Evolutionary conservation across 345 rosid genomes (phyloP).

Genomic region (Citrus sp.): DNA sequence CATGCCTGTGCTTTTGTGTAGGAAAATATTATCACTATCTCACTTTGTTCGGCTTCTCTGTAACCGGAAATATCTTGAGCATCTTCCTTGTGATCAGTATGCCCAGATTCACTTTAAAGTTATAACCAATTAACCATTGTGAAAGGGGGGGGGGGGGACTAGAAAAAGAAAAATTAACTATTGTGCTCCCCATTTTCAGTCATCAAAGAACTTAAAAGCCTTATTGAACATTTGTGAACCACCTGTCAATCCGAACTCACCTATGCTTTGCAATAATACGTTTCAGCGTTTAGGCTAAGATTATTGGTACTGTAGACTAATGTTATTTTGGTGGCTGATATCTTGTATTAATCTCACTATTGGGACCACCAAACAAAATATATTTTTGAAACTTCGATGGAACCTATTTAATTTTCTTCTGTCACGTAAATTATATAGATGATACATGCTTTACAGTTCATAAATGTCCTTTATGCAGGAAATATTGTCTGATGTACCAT

Average conservation of each 20-base stretch:
- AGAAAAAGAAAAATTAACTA: not conserved
- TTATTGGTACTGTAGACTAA: not conserved
- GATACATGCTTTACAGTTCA: slow-evolving; percentile 5
- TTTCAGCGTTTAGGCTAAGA: not conserved
- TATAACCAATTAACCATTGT: not conserved
- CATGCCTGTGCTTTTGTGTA: not conserved
- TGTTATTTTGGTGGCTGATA: not conserved
- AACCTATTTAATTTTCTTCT: not conserved
- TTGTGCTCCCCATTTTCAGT: not conserved
- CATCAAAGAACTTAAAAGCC: not conserved
- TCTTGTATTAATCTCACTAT: not conserved
- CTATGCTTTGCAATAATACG: not conserved
- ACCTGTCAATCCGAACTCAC: not conserved
- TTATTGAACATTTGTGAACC: not conserved
- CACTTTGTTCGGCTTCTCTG: not conserved
- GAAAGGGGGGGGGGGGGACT: accelerated
- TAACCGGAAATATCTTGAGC: not conserved
- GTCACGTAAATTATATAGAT: slow-evolving; percentile 1
- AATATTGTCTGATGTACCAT: slow-evolving; percentile 83
- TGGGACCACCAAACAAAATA: not conserved
- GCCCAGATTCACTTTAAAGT: not conserved
- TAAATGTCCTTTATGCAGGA: slow-evolving; percentile 46
- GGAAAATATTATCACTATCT: not conserved
- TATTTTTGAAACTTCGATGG: not conserved
- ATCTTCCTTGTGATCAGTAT: not conserved